Conservation (phyloP, 495 filamentous ascomycete species). For the Aspergillus ostianus region DNA sequence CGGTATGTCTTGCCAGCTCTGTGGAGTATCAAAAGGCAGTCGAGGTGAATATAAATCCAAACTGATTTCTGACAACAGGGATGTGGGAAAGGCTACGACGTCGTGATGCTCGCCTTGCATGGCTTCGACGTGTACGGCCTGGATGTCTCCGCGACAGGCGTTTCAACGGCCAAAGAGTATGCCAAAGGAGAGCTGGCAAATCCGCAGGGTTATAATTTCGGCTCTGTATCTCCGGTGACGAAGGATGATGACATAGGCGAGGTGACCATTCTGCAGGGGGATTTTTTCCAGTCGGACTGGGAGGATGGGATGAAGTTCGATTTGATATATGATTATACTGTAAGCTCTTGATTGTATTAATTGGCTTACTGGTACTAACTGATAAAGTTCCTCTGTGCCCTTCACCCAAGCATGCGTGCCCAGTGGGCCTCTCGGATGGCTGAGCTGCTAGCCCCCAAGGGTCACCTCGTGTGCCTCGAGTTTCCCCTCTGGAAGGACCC, state of each 20-base stretch:
- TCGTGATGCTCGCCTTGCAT: constrained; percentile 32
- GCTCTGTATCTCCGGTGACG: not conserved
- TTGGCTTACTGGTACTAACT: constrained; percentile 17
- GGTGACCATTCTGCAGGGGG: constrained; percentile 53
- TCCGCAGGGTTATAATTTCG: constrained; percentile 14
- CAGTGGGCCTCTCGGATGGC: constrained; percentile 36
- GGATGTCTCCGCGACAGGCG: constrained; percentile 30
- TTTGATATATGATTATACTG: constrained; percentile 72
- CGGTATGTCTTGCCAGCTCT: constrained; percentile 18
- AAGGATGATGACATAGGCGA: constrained; percentile 5
- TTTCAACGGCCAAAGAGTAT: constrained; percentile 24
- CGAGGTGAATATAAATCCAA: not conserved
- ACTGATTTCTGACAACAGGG: constrained; percentile 17
- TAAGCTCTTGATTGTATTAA: constrained; percentile 30
- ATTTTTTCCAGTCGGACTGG: constrained; percentile 64
- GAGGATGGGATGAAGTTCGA: constrained; percentile 52
- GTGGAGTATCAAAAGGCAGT: not conserved
- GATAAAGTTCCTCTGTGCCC: constrained; percentile 35
- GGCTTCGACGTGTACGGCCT: constrained; percentile 33
- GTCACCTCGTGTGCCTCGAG: constrained; percentile 37
- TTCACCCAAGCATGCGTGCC: constrained; percentile 33
- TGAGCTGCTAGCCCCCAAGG: constrained; percentile 22
- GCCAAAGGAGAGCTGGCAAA: constrained; percentile 10
- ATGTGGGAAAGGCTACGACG: constrained; percentile 39
- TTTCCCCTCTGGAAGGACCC: constrained; percentile 38